A percentile compares a stretch with the other conserved stretches of the same genome.
phyloP scores from a whole-genome alignment of 2,329 filamentous ascomycete species.

The Cercospora canescens region DNA sequence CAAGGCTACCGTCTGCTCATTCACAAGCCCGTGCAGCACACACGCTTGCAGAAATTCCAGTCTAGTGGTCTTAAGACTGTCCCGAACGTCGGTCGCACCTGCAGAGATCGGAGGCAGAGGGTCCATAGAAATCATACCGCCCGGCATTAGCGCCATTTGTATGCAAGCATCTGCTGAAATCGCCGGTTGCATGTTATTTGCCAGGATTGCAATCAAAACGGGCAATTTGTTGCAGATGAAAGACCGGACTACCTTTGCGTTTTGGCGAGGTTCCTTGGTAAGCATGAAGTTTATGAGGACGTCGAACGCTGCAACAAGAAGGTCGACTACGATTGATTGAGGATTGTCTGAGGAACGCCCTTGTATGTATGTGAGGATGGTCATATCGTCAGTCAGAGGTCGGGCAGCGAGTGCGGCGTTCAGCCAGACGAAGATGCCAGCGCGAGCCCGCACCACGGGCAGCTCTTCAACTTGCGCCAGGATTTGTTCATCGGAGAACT shows the following conservation, averaged over 20 bases:
- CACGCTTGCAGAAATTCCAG: conserved; percentile 90
- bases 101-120: conserved; percentile 65
- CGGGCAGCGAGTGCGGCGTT: conserved; percentile 79
- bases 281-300: conserved; percentile 85
- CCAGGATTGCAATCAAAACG: conserved; percentile 59
- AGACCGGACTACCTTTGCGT: conserved; percentile 74
- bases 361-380: conserved; percentile 76
- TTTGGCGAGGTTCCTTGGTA: conserved; percentile 60
- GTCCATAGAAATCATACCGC: conserved; percentile 60
- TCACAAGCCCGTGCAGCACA: conserved; percentile 81
- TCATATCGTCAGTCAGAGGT: conserved; percentile 78
- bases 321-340: conserved; percentile 74
- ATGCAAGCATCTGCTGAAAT: conserved; percentile 65
- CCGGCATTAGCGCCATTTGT: conserved; percentile 61
- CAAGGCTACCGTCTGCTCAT: conserved; percentile 72
- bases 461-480: conserved; percentile 53
- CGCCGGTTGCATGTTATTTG: conserved; percentile 58
- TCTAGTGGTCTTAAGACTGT: conserved; percentile 65
- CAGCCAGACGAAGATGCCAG: conserved; percentile 81
- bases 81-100: conserved; percentile 55
- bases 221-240: conserved; percentile 79
- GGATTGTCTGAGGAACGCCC: conserved; percentile 84
- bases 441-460: conserved; percentile 71
- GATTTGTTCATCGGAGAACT: conserved; percentile 61
- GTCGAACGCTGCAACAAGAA: conserved; percentile 88